Base-by-base conservation (phyloP, 768 basidiomycete genomes). In the Rhizopogon vesiculosus region DNA sequence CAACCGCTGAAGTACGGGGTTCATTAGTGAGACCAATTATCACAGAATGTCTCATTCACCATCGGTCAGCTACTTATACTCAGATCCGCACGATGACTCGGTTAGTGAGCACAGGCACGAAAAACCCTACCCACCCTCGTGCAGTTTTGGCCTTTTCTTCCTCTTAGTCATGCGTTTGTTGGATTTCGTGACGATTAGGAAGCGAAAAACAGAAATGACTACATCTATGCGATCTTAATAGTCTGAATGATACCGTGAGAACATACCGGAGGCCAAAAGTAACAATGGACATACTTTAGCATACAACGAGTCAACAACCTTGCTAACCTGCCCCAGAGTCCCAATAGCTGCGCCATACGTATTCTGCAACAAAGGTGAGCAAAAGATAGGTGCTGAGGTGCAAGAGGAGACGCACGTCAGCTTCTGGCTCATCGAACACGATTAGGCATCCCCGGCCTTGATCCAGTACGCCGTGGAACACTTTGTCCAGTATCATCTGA, bases 401-500 rank as follows among this genome's bases (percentile, higher is more conserved):
- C 7, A 16, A 15, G 33, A n/a, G 18, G 29, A 42, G 29, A 79
- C 90, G 55, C 64, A 93, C 93, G 72, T 97, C 93, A 12, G 83
- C 83, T 64, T 91, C 88, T 1, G 84, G 83, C 69, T 92, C 78
- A 55, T 97, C 91, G 58, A 90, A 98, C n/a, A 98, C 85, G 50
- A 97, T 74, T 48, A 98, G 73, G 64, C 93, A 94, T 0, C 94
- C 94, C 3, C 91, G 82, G 28, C 93, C 93, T 69, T 98, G 96
- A 68, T 98, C 96, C n/a, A 99, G 78, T 1, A 99, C 94, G 5
- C 96, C 96, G 59, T 92, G 83, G 59, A 98, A 82, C 2, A 95
- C 84, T 62, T 95, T 95, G 73, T 98, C 96, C 39, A 98, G 76
- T 59, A 98, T 99, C 96, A 99, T 98, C 68, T 99, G 96, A 31